Percentiles rank a stretch among this genome's conserved stretches.
phyloP scores from a whole-genome alignment of 1,284 basidiomycete genomes.

The Boletellus deceptivus region DNA sequence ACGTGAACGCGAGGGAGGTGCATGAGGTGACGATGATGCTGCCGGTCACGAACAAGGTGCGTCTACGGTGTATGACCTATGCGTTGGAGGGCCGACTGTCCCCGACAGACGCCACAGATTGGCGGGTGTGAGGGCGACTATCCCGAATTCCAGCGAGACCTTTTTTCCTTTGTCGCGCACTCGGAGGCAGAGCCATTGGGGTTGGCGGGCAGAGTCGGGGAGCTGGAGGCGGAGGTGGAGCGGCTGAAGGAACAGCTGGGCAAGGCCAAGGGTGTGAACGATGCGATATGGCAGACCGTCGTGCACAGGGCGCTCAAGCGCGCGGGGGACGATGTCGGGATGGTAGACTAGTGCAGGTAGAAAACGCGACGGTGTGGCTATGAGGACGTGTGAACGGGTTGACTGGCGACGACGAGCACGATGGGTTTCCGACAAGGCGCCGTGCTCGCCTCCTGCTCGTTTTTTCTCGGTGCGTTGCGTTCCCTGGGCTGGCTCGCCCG shows the following conservation, averaged over 20 bases:
- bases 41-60: slow-evolving; percentile 44
- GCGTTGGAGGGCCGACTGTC: neutral
- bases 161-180: slow-evolving; percentile 57
- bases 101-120: slow-evolving; percentile 16
- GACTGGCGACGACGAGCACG: neutral
- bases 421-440: slow-evolving; percentile 88
- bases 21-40: slow-evolving; percentile 68
- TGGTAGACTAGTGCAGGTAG: neutral
- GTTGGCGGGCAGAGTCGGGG: slow-evolving; percentile 55
- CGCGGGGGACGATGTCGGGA: no score
- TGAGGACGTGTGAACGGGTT: slow-evolving; percentile 22
- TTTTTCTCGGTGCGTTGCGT: slow-evolving; percentile 67
- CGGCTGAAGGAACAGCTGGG: slow-evolving; percentile 65
- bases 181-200: slow-evolving; percentile 34
- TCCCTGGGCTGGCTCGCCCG: slow-evolving; percentile 1
- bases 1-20: slow-evolving; percentile 58
- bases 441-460: slow-evolving; percentile 78
- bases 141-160: slow-evolving; percentile 54
- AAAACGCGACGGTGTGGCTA: slow-evolving; percentile 16
- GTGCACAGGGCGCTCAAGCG: slow-evolving; percentile 56
- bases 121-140: slow-evolving; percentile 38
- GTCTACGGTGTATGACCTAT: slow-evolving; percentile 12
- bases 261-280: slow-evolving; percentile 82
- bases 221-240: slow-evolving; percentile 71
- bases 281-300: slow-evolving; percentile 86